Evolutionary conservation across 2,329 filamentous ascomycete genomes (phyloP), one percentile per base, ranked within the genome.

Genomic region (Claviceps humidiphila): DNA sequence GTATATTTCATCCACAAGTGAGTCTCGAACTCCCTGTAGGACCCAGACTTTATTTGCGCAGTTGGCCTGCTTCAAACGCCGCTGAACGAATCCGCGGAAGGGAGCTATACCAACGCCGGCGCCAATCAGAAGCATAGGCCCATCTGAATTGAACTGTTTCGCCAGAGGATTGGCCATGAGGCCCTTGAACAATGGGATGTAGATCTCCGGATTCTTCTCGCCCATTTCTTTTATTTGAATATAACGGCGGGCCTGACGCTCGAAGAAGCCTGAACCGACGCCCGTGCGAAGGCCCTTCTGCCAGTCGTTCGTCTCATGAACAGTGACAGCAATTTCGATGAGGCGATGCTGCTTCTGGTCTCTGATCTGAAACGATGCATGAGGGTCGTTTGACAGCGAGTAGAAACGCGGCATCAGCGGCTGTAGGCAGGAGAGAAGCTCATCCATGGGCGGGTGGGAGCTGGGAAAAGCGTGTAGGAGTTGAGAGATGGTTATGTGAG

Each of bases 11-110:
- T 98, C 93, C 22, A 97, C 81, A 43, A 95, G 80, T 26, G 87
- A 89, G 70, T 98, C 93, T n/a, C 90, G 85, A 46, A 95, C 83
- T 41, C 90, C 90, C 70, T 96, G 90, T 45, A 96, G 79, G 46
- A 96, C 87, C 90, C 90, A 96, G 61, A 96, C 91, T 72, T 96
- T 96, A 75, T 96, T 96, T 57, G 89, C 89, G 64, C 90, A 95
- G 71, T 94, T 96, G 63, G 90, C 90, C 56, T 89, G 93, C 76
- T 91, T 91, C 53, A 96, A 76, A 13, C 90, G 81, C 54, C 94
- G 88, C 71, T 97, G 87, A 45, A 98, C 94, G 67, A 98, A 98
- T 53, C 93, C 93, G 48, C 93, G 84, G 82, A 98, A 98, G 0
- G 93, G 93, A 11, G 93, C 93, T 68, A 98, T 91, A 57, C 93